Base-by-base conservation (phyloP, 176 grass and related monocot species). In the Saccharum officinarum region DNA sequence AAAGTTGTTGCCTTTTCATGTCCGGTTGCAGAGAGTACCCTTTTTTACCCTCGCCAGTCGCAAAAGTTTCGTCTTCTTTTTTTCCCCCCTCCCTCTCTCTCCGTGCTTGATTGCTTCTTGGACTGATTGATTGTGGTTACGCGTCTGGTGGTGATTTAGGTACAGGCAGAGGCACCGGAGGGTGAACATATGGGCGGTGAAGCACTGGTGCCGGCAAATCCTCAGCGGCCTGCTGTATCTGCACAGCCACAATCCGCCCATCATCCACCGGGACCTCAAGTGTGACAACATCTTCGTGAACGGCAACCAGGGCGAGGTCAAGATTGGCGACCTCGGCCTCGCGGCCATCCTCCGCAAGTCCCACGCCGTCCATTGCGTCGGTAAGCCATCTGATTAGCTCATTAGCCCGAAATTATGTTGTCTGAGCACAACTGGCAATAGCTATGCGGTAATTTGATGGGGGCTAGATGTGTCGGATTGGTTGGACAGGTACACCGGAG, bases 211-310 rank as follows among this genome's bases (percentile, higher is more conserved):
- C 76, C 80, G 92, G 74, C 97, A 99, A 80, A 96, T 99, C 67
- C 78, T 99, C 13, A 94, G 77, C 47, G 97, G 93, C 57, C 82
- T 99, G 72, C 83, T 93, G 18, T 96, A 99, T 72, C 86, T 99
- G 14, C 97, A 99, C 84, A 88, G 90, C 71, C 97, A 99, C 41
- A 80, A 99, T 80, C 97, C 97, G 1, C 97, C 97, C 5, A 96
- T 99, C 76, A 99, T 99, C 84, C 97, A 99, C 63, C 84, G 97
- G 75, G 97, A 99, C 82, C 91, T 99, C 75, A 99, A 99, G 88
- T 99, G 97, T 5, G 97, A 99, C 71, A 99, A 99, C 76, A 92
- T 99, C 59, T 99, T 99, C 46, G 89, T 99, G 23, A 99, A 99
- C 78, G 97, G 97, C 18, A 99, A 99, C 79, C 92, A 92, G 2